Conservation (phyloP, 2,329 filamentous ascomycete genomes). For the Colletotrichum caudatum region DNA sequence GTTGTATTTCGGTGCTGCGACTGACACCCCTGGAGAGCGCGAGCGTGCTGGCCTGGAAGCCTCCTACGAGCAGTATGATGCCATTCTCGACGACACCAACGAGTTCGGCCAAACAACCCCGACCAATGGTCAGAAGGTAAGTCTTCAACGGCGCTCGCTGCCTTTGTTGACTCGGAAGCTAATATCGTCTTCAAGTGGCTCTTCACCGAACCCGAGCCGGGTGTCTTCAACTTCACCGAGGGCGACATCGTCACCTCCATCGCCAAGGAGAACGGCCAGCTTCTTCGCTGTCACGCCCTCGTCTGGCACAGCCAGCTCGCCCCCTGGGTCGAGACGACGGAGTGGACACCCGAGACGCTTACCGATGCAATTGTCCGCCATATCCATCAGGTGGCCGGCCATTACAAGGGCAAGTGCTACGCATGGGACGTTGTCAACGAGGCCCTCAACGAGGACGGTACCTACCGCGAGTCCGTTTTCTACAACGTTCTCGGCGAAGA, state of each 20-base stretch:
- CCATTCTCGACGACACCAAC: conserved; percentile 62
- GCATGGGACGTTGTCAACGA: conserved; percentile 77
- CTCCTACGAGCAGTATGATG: conserved; percentile 65
- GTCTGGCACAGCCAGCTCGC: conserved; percentile 63
- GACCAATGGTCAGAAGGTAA: conserved; percentile 66
- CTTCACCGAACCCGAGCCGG: conserved; percentile 68
- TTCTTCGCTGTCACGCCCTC: conserved; percentile 70
- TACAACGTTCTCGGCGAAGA: conserved; percentile 65
- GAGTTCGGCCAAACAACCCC: conserved; percentile 74
- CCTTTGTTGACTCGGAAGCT: conserved; percentile 2
- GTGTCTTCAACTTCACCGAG: conserved; percentile 70
- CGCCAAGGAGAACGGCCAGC: conserved; percentile 56
- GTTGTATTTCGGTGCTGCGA: conserved; percentile 72
- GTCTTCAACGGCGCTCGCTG: not conserved
- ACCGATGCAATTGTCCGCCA: conserved; percentile 64
- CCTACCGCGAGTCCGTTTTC: conserved; percentile 65
- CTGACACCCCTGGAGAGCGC: conserved; percentile 60
- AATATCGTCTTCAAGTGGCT: conserved; percentile 59
- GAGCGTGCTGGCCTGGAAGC: conserved; percentile 60
- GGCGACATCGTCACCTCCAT: conserved; percentile 64
- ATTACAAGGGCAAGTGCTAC: conserved; percentile 71
- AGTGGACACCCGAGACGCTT: conserved; percentile 70
- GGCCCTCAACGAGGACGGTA: conserved; percentile 68
- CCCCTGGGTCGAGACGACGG: conserved; percentile 45
- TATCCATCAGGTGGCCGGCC: conserved; percentile 67